Percentiles rank a stretch among this genome's conserved stretches.
These are phyloP conservation scores for Alternaria sp. DNA, from an alignment of 2,329 filamentous ascomycete genomes.

Conservation along the genomic window DNA sequence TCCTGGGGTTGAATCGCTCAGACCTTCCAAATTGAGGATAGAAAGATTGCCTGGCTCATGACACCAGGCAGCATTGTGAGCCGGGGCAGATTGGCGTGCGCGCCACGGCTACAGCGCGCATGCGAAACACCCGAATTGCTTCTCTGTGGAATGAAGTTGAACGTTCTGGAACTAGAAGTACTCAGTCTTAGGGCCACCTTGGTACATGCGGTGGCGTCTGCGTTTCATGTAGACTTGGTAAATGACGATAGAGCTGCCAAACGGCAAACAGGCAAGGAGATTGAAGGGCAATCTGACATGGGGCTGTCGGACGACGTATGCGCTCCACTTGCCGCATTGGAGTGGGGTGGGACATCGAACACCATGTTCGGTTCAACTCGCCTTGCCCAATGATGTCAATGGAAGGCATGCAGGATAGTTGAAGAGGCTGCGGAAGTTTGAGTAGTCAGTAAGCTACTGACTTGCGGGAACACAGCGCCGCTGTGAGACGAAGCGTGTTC, in stretches of 20 bases:
- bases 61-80: background rate
- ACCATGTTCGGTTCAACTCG: background rate
- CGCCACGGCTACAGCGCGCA: background rate
- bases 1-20: background rate
- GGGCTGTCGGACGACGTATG: background rate
- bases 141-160: background rate
- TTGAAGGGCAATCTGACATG: background rate
- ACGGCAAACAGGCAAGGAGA: background rate
- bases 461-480: background rate
- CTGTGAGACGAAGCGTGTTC: background rate
- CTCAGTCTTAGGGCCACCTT: background rate
- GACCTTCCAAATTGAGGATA: background rate
- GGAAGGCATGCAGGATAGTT: background rate
- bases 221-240: background rate
- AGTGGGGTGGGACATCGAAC: background rate
- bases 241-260: background rate
- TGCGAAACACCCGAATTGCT: background rate
- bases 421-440: background rate
- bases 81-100: background rate
- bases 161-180: background rate
- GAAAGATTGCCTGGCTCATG: background rate
- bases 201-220: background rate
- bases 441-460: background rate
- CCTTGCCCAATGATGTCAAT: background rate
- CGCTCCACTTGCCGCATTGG: conserved; percentile 10